Conservation (phyloP, 2,329 filamentous ascomycete genomes). For the Aspergillus transmontanensis region DNA sequence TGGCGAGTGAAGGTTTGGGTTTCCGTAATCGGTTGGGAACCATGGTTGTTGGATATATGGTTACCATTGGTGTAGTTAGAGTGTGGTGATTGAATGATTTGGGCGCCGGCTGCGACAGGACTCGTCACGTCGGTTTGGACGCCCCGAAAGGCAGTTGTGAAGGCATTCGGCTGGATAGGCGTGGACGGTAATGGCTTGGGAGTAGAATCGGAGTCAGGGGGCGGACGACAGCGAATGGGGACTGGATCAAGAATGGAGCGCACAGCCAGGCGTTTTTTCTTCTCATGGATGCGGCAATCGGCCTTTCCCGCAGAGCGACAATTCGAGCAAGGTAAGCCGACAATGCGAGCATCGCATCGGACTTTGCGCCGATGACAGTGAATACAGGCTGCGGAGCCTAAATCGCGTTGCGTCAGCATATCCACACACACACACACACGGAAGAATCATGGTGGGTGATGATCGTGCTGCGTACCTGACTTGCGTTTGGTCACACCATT, state of each 20-base stretch:
- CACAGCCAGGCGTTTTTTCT: conserved; percentile 50
- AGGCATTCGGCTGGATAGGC: conserved; percentile 25
- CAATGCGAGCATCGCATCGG: conserved; percentile 52
- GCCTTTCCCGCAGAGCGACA: conserved; percentile 46
- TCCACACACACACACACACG: not conserved
- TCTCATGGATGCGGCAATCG: conserved; percentile 54
- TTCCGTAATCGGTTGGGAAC: conserved; percentile 19
- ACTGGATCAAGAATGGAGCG: conserved; percentile 47
- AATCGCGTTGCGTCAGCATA: conserved; percentile 6
- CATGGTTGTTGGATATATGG: conserved; percentile 18
- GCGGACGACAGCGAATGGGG: conserved; percentile 49
- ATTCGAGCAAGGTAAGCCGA: conserved; percentile 53
- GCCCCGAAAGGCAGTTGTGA: conserved; percentile 30
- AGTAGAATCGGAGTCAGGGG: conserved; percentile 27
- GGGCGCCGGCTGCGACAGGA: conserved; percentile 17
- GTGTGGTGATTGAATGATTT: conserved; percentile 11
- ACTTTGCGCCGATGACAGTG: conserved; percentile 56
- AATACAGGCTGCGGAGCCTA: conserved; percentile 50
- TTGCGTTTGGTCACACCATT: conserved; percentile 44
- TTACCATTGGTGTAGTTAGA: conserved; percentile 6
- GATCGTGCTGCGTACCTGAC: conserved; percentile 31
- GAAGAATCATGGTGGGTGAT: conserved; percentile 1
- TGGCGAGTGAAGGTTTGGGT: conserved; percentile 29
- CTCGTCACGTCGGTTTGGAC: conserved; percentile 23
- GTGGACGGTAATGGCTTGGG: conserved; percentile 25